These are phyloP conservation scores for Thuidium tamariscinum DNA, from an alignment of 225 moss, liverwort and hornwort species.

Conservation along the genomic window DNA sequence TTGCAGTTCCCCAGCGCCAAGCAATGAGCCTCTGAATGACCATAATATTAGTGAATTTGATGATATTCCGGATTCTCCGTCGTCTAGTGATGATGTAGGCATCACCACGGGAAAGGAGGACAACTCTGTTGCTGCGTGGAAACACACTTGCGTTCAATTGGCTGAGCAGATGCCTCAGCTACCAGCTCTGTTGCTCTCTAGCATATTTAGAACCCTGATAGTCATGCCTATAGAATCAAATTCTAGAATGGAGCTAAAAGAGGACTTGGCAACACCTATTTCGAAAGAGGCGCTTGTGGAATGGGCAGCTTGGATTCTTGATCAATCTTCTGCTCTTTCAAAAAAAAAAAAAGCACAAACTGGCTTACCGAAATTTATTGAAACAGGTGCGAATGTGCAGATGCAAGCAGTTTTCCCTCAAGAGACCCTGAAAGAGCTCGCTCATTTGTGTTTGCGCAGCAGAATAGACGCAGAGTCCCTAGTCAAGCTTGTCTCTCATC, in stretches of 20 bases:
- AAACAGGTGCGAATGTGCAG: slow-evolving; percentile 11
- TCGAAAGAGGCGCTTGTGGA: slow-evolving; percentile 24
- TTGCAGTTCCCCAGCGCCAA: slow-evolving; percentile 11
- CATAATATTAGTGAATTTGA: neutral
- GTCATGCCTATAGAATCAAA: slow-evolving; percentile 9
- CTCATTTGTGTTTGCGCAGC: slow-evolving; percentile 24
- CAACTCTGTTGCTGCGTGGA: slow-evolving; percentile 37
- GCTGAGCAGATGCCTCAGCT: slow-evolving; percentile 46
- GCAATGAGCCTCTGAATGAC: neutral
- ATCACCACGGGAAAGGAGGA: neutral
- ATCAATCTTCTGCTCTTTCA: slow-evolving; percentile 24
- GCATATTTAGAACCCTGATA: slow-evolving; percentile 22
- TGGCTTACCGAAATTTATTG: slow-evolving; percentile 1
- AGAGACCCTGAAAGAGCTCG: slow-evolving; percentile 32
- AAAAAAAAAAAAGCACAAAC: slow-evolving; percentile 3
- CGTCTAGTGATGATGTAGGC: slow-evolving; percentile 9
- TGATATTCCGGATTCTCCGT: slow-evolving; percentile 9
- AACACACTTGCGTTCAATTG: slow-evolving; percentile 37
- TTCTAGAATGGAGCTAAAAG: neutral
- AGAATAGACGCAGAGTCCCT: slow-evolving; percentile 15
- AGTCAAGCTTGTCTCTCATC: slow-evolving; percentile 21
- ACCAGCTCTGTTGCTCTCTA: slow-evolving; percentile 32
- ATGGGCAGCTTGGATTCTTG: slow-evolving; percentile 51
- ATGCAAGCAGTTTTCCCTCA: slow-evolving; percentile 35
- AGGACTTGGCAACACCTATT: neutral